Evolutionary conservation across 129 eudicot species (phyloP).

Genomic region (Glebionis coronaria): DNA sequence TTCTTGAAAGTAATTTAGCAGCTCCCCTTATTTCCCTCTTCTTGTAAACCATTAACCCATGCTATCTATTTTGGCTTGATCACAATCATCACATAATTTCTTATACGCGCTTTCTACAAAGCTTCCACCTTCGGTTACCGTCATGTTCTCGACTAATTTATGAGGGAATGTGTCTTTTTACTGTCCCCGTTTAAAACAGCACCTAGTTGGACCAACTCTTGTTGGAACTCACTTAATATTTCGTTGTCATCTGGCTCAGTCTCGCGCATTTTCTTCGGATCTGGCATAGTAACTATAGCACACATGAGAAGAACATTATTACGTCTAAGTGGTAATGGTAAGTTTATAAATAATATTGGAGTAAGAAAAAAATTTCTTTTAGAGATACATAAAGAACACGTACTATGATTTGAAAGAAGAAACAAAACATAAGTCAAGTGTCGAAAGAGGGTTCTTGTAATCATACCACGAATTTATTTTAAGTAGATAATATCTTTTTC

Average conservation of each 20-base stretch:
- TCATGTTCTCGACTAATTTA: slow-evolving; percentile 64
- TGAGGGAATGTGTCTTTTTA: slow-evolving; percentile 34
- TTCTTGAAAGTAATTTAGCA: not conserved
- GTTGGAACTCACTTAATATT: slow-evolving; percentile 66
- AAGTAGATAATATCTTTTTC: too few relatives aligned
- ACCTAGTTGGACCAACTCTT: slow-evolving; percentile 69
- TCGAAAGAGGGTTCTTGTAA: too few relatives aligned
- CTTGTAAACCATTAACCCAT: not conserved
- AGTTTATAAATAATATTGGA: not conserved
- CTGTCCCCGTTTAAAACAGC: slow-evolving; percentile 69
- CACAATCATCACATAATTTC: slow-evolving; percentile 53
- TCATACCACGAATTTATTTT: too few relatives aligned
- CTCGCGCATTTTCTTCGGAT: slow-evolving; percentile 57
- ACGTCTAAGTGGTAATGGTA: not conserved
- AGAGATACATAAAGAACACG: too few relatives aligned
- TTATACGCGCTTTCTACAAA: slow-evolving; percentile 49
- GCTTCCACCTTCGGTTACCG: slow-evolving; percentile 47
- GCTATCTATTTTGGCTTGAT: slow-evolving; percentile 48
- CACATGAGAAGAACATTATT: not conserved
- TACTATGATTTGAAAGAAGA: too few relatives aligned
- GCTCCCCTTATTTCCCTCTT: not conserved
- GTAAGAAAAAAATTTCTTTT: too few relatives aligned
- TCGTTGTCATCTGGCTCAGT: slow-evolving; percentile 40
- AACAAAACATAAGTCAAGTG: too few relatives aligned
- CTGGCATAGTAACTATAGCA: slow-evolving; percentile 52